phyloP scores from a whole-genome alignment of 179 eudicot species.

The Corrigiola litoralis region DNA sequence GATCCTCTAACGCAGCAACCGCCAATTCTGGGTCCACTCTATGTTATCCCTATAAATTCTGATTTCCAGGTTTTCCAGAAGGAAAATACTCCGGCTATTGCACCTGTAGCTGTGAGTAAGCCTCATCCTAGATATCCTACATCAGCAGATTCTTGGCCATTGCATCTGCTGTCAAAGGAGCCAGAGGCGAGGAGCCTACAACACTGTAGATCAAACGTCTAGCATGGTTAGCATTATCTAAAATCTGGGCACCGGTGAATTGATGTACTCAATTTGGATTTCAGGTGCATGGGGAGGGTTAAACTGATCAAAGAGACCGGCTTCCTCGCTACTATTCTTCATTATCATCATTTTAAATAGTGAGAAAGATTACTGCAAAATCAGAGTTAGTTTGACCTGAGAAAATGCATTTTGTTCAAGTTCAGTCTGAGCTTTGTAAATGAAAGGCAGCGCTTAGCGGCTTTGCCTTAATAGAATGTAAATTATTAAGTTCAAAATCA shows the following conservation, averaged over 20 bases:
- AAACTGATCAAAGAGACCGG: too few species aligned
- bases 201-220: conserved; percentile 4
- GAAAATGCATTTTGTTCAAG: not conserved
- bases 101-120: conserved; percentile 54
- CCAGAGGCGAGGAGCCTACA: conserved; percentile 17
- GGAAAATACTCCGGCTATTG: conserved; percentile 23
- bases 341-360: not conserved
- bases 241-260: not conserved
- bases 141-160: conserved; percentile 66
- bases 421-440: conserved; percentile 1
- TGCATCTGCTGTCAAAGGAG: conserved; percentile 47
- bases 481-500: not conserved
- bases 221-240: not conserved
- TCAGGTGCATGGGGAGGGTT: too few species aligned
- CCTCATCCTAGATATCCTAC: conserved; percentile 85
- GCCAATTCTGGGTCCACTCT: conserved; percentile 48
- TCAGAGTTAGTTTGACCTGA: not conserved
- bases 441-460: not conserved
- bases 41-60: conserved; percentile 50
- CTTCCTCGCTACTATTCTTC: not conserved
- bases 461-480: not conserved
- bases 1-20: conserved; percentile 36
- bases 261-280: not conserved
- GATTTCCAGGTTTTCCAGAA: conserved; percentile 37
- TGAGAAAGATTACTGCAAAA: not conserved